phyloP scores from a whole-genome alignment of 2,329 filamentous ascomycete genomes.

The Colletotrichum orbiculare region DNA sequence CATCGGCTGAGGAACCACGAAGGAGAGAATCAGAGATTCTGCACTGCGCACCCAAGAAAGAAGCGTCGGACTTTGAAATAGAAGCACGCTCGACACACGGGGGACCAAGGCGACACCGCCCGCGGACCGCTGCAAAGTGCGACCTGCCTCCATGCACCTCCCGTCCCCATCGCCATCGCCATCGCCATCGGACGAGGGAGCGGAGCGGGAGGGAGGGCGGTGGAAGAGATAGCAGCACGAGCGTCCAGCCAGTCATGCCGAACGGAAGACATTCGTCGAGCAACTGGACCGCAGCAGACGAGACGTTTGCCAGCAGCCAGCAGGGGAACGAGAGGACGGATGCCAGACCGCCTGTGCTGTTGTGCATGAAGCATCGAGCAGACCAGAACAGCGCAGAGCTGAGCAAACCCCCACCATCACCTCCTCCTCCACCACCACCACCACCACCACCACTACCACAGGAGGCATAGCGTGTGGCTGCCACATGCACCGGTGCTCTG shows the following conservation, averaged over 20 bases:
- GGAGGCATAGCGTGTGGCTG: slow-evolving; percentile 17
- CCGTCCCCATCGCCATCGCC: background rate
- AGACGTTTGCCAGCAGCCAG: no score
- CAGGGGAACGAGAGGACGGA: background rate
- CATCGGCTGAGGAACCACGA: no score
- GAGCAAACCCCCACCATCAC: background rate
- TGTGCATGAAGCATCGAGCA: no score
- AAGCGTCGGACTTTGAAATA: slow-evolving; percentile 3
- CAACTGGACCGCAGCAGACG: no score
- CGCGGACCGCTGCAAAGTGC: slow-evolving; percentile 10
- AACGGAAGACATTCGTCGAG: no score
- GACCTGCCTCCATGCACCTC: background rate
- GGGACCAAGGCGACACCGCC: slow-evolving; percentile 9
- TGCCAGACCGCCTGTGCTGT: no score
- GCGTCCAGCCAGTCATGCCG: no score
- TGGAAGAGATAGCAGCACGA: no score
- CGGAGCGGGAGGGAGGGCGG: slow-evolving; percentile 8
- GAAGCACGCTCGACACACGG: background rate
- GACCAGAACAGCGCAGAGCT: no score
- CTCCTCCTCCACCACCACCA: background rate
- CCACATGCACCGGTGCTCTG: slow-evolving; percentile 23
- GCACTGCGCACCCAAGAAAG: no score
- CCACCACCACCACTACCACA: slow-evolving; percentile 4
- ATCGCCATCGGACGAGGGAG: slow-evolving; percentile 9
- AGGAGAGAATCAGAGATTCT: no score